Percentiles rank a stretch among this genome's conserved stretches.
Conservation (phyloP, 75 land plant species). For the Larix kaempferi region DNA sequence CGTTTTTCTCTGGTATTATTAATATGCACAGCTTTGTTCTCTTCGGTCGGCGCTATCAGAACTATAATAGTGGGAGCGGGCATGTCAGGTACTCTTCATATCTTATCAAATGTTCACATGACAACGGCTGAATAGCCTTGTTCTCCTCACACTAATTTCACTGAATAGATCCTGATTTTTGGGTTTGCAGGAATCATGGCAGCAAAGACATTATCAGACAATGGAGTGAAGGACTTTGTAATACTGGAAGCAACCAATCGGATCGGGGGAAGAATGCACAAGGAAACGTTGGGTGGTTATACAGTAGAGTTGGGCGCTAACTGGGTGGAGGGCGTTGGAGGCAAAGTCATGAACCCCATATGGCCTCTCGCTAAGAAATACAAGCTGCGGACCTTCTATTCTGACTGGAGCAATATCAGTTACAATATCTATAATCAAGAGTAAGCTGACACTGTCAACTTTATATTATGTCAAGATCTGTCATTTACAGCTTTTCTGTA, state of each 20-base stretch:
- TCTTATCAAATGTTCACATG: no score
- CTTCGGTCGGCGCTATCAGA: no score
- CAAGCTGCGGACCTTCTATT: constrained; percentile 18
- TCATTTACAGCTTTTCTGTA: no score
- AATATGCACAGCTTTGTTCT: no score
- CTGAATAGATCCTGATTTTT: no score
- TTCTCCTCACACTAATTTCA: no score
- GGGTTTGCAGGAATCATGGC: constrained; percentile 46
- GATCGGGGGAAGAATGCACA: constrained; percentile 57
- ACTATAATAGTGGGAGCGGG: no score
- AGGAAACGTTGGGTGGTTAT: constrained; percentile 31
- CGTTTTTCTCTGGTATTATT: neutral
- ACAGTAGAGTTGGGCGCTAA: constrained; percentile 60
- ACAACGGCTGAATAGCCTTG: no score
- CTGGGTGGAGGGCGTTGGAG: constrained; percentile 63
- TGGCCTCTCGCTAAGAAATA: constrained; percentile 42
- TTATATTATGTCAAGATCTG: no score
- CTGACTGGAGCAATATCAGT: constrained; percentile 37
- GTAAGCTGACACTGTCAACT: neutral
- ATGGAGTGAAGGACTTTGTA: constrained; percentile 45
- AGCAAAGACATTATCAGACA: constrained; percentile 44
- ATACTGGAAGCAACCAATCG: constrained; percentile 54
- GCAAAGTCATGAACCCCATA: constrained; percentile 35
- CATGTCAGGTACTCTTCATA: no score
- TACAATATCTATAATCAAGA: constrained; percentile 32